These are phyloP conservation scores for Malus asiatica DNA, from an alignment of 306 rosid species.

Conservation along the genomic window DNA sequence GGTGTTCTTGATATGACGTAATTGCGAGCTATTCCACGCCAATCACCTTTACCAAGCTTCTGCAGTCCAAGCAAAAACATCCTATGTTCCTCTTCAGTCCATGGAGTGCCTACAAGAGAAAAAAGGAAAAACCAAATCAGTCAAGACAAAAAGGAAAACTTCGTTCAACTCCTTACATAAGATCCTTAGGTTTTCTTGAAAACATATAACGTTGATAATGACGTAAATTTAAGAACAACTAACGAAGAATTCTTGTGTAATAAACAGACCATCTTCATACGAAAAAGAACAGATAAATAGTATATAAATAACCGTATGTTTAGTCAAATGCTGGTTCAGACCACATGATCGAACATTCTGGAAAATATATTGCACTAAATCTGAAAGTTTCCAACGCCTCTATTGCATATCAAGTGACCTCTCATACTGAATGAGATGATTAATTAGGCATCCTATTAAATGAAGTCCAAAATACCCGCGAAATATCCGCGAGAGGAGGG, in stretches of 20 bases:
- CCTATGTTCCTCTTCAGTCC: conserved; percentile 99
- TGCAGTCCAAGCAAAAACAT: conserved; percentile 95
- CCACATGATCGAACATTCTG: neutral
- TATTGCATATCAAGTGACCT: neutral
- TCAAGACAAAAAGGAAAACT: neutral
- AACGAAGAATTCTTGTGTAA: neutral
- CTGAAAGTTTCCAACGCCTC: neutral
- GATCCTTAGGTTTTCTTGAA: neutral
- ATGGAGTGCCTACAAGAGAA: conserved; percentile 66
- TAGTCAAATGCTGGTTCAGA: neutral
- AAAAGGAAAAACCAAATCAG: neutral
- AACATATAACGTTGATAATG: neutral
- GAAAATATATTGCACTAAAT: neutral
- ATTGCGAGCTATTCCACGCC: conserved; percentile 99
- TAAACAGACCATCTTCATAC: neutral
- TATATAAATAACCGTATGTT: neutral
- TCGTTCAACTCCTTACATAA: neutral
- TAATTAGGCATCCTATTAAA: neutral
- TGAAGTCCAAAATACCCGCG: neutral
- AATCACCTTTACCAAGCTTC: conserved; percentile 97
- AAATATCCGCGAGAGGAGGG: neutral
- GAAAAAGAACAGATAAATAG: neutral
- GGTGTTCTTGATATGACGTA: conserved; percentile 91
- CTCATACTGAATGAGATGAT: neutral
- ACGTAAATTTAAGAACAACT: neutral